Evolutionary conservation across 2,329 filamentous ascomycete genomes (phyloP).

Genomic region (Lasiodiplodia hormozganensis): DNA sequence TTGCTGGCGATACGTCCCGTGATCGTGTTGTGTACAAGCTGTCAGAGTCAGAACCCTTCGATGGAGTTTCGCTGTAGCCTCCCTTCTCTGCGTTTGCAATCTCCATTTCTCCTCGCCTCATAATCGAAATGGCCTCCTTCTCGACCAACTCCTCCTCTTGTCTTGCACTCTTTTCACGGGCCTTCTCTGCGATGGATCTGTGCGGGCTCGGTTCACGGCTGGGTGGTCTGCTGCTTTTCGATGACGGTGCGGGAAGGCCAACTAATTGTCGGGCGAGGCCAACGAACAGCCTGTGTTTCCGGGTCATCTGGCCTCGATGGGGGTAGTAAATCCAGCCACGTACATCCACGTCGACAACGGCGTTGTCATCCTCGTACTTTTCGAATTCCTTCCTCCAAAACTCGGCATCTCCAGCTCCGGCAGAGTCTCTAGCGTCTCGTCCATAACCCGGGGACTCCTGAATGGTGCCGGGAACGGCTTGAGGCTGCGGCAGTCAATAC

Average conservation of each 20-base stretch:
- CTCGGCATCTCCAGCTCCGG: constrained; percentile 66
- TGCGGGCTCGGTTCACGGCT: constrained; percentile 56
- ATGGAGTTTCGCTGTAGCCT: constrained; percentile 73
- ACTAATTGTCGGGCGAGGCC: constrained; percentile 87
- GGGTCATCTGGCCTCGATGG: constrained; percentile 80
- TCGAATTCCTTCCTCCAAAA: constrained; percentile 84
- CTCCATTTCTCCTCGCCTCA: constrained; percentile 74
- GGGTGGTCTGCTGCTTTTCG: constrained; percentile 42
- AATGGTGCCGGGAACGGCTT: constrained; percentile 46
- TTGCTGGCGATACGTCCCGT: constrained; percentile 37
- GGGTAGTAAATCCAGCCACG: constrained; percentile 94
- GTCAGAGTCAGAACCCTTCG: constrained; percentile 52
- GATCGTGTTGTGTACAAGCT: constrained; percentile 48
- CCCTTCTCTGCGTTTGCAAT: constrained; percentile 73
- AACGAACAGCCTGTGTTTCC: constrained; percentile 85
- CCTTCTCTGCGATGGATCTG: constrained; percentile 43
- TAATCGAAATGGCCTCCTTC: constrained; percentile 77
- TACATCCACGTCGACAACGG: constrained; percentile 91
- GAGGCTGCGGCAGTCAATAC: constrained; percentile 33
- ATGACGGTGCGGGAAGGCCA: constrained; percentile 75
- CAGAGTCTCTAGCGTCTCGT: constrained; percentile 51
- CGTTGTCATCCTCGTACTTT: constrained; percentile 78
- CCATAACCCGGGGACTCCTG: constrained; percentile 49
- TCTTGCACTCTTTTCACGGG: constrained; percentile 58
- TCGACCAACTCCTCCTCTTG: constrained; percentile 72